Evolutionary conservation across 495 filamentous ascomycete genomes (phyloP), one percentile per base, ranked within the genome.

Genomic region (Talaromyces liani): DNA sequence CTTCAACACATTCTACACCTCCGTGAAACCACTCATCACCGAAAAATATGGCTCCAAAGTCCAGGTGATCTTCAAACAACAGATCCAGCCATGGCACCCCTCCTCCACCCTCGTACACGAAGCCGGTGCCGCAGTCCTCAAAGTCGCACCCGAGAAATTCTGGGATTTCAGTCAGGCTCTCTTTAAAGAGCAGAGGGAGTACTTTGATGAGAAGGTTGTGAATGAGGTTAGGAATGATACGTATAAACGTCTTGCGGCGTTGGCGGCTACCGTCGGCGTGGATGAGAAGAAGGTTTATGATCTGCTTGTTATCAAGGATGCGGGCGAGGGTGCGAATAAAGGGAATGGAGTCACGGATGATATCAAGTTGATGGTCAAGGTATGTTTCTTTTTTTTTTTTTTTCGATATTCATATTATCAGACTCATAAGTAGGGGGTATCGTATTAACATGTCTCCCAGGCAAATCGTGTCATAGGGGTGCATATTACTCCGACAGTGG

Each of bases 11-110:
- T 71, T 94, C 69, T 85, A 87, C 75, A 77, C 75, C 29, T 70
- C 77, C 34, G 79, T 90, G 60, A 75, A 85, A 65, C 83, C 86
- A 0, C 67, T 80, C 31, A 75, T 89, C 69, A 71, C 76, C 20
- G 33, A 77, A 47, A 87, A 86, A 66, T 88, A 88, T 68, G 69
- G 81, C n/a, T 55, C 67, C 24, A 82, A 78, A 62, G 75, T 93
- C 3, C 84, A 87, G 64, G 77, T 93, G 60, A 83, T 97, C 60
- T 88, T 97, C 78, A 88, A 92, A 24, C 91, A 93, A 67, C 93
- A 97, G 70, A 85, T 97, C 66, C 93, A 98, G 73, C 93, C 93
- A 14, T 98, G 93, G 93, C 92, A 98, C 73, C 93, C 93, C 12
- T 91, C 89, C 54, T 91, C 88, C 22, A 96, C 92, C 0, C 85